phyloP scores from a whole-genome alignment of 2,329 filamentous ascomycete species.

The Zalaria sp. region DNA sequence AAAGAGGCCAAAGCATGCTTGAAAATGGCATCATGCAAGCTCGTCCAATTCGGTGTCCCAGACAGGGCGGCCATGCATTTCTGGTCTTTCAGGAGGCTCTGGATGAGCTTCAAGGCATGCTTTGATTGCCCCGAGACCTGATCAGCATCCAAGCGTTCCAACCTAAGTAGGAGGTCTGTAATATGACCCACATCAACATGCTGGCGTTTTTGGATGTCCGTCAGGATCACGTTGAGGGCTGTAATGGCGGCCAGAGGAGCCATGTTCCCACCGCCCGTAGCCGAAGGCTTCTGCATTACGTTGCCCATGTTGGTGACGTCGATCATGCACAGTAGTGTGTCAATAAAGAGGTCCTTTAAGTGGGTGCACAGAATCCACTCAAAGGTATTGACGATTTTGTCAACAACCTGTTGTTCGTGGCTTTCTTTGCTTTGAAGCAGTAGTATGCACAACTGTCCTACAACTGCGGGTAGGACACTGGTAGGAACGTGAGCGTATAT shows the following conservation, averaged over 20 bases:
- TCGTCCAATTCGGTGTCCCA: too few species aligned
- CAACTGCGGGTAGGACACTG: not conserved
- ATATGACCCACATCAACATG: not conserved
- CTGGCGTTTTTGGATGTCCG: not conserved
- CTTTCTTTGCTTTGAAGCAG: not conserved
- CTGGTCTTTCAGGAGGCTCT: not conserved
- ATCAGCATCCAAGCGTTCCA: not conserved
- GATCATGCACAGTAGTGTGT: slow-evolving; percentile 3
- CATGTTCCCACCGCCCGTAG: not conserved
- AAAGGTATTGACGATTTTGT: slow-evolving; percentile 6
- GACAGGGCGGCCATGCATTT: too few species aligned
- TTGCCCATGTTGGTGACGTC: not conserved
- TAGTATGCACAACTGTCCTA: not conserved
- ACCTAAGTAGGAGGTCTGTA: not conserved
- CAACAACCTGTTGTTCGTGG: not conserved
- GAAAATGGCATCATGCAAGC: too few species aligned
- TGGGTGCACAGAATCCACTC: slow-evolving; percentile 6
- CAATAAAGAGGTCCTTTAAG: slow-evolving; percentile 5
- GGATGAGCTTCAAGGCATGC: not conserved
- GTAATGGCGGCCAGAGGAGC: not conserved
- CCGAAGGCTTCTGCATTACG: not conserved
- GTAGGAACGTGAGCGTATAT: slow-evolving; percentile 2
- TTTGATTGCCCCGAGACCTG: not conserved
- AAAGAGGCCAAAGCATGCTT: too few species aligned
- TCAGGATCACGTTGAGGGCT: not conserved